A percentile compares a stretch with the other conserved stretches of the same genome.
phyloP scores from a whole-genome alignment of 345 rosid genomes.

The Bruguiera gymnorhiza region DNA sequence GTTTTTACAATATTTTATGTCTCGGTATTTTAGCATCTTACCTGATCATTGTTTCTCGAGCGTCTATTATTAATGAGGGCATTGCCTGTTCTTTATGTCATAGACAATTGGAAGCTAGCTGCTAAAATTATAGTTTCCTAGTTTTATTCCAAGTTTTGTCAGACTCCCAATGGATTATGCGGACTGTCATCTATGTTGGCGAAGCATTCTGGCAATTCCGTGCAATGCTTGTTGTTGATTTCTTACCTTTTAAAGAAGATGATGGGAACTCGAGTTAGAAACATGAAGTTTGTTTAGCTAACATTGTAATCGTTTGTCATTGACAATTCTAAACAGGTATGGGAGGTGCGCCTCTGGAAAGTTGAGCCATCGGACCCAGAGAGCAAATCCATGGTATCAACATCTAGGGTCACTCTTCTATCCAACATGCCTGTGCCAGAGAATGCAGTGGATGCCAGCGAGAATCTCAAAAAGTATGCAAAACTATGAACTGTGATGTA shows the following conservation, averaged over 20 bases:
- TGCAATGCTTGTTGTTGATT: too few species aligned
- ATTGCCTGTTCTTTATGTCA: too few species aligned
- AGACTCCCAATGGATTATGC: too few species aligned
- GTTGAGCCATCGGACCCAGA: conserved; percentile 36
- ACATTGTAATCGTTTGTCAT: not conserved
- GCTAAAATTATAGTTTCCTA: too few species aligned
- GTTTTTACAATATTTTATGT: too few species aligned
- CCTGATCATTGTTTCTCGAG: too few species aligned
- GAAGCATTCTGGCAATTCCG: too few species aligned
- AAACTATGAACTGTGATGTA: conserved; percentile 40
- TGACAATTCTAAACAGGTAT: conserved; percentile 44
- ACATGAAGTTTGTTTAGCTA: not conserved
- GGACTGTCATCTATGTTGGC: too few species aligned
- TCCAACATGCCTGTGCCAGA: conserved; percentile 72
- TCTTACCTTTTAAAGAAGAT: not conserved
- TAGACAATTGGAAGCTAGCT: too few species aligned
- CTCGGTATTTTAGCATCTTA: too few species aligned
- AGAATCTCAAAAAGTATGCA: conserved; percentile 43
- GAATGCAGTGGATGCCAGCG: conserved; percentile 47
- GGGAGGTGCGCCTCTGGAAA: conserved; percentile 82
- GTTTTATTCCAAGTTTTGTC: too few species aligned
- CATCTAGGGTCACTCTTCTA: conserved; percentile 67
- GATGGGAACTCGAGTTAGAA: not conserved
- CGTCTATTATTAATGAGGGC: too few species aligned
- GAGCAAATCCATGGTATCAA: conserved; percentile 41